Base-by-base conservation (phyloP, 2,329 filamentous ascomycete genomes). In the Neopestalotiopsis sp. region DNA sequence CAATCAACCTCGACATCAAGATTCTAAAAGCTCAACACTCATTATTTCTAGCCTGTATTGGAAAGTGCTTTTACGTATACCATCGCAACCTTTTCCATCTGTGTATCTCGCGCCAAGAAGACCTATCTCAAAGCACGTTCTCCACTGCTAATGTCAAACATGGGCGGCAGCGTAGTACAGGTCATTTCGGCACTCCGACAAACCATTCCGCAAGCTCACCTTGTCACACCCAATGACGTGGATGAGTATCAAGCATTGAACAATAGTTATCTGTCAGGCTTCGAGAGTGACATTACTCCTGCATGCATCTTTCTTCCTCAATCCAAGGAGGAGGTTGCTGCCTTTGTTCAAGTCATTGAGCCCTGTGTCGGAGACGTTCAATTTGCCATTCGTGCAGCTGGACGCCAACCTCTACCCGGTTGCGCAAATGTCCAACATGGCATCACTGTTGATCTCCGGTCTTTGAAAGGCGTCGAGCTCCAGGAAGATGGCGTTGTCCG, bases 371-470 rank as follows among this genome's bases (percentile, higher is more conserved):
- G 58, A 5, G 58, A 59, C 4, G 42, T 66, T n/a, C n/a, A 63
- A 14, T 56, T 72, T 40, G 69, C 70, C 66, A 64, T 70, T n/a
- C 66, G 66, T 5, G 71, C 67, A n/a, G 69, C 67, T 1, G 71
- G 71, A 9, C 65, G 67, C n/a, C 71, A 72, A 58, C 66, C 68
- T 5, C 20, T 65, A 5, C 66, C 66, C 5, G 68, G 65, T 0
- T 69, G 68, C 20, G 65, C 68, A n/a, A 72, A 72, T n/a, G 59
- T 71, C 20, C 10, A 69, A 5, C 45, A 53, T 14, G 69, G 69
- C 40, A 68, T 72, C 14, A 71, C 71, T 0, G 9, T 72, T 2
- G 58, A 70, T 20, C 61, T 72, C 14, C n/a, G 64, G 13, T 65
- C 28, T 5, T n/a, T 72, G 10, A 34, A 34, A 5, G 69, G 67